These are phyloP conservation scores for Choiromyces venosus DNA, from an alignment of 495 filamentous ascomycete species.

Conservation along the genomic window DNA sequence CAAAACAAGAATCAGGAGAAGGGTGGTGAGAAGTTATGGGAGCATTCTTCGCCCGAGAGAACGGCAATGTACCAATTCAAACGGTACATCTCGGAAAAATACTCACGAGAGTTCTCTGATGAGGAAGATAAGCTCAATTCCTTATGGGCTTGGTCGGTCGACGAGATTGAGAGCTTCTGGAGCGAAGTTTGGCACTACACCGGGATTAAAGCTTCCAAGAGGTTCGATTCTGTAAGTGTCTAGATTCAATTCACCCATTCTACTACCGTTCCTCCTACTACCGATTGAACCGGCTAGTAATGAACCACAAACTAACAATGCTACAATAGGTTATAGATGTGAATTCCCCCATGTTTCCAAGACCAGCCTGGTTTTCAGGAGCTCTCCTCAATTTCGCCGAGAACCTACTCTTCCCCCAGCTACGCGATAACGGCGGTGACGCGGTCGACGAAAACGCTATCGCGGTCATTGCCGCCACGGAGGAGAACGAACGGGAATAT, in stretches of 20 bases:
- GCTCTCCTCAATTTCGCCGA: conserved; percentile 83
- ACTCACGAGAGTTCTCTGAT: conserved; percentile 51
- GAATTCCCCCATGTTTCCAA: conserved; percentile 68
- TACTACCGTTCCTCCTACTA: conserved; percentile 5
- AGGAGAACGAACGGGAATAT: conserved; percentile 63
- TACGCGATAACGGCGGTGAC: conserved; percentile 23
- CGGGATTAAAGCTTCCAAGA: conserved; percentile 60
- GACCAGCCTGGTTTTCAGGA: conserved; percentile 74
- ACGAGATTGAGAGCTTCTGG: conserved; percentile 74
- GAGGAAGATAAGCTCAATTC: conserved; percentile 55
- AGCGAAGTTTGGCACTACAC: conserved; percentile 77
- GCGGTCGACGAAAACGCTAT: conserved; percentile 54
- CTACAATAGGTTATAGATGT: conserved; percentile 60
- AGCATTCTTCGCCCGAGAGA: conserved; percentile 58
- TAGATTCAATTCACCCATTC: neutral
- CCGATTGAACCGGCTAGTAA: neutral
- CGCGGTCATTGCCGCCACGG: conserved; percentile 69
- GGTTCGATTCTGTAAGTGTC: conserved; percentile 10
- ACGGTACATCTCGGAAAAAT: conserved; percentile 60
- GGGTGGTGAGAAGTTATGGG: conserved; percentile 55
- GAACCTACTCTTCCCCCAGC: conserved; percentile 75
- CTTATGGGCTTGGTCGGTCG: conserved; percentile 78
- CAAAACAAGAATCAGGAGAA: neutral
- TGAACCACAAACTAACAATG: neutral
- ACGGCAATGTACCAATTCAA: conserved; percentile 71